phyloP scores from a whole-genome alignment of 169 alveolate species.

The Theileria parva region DNA sequence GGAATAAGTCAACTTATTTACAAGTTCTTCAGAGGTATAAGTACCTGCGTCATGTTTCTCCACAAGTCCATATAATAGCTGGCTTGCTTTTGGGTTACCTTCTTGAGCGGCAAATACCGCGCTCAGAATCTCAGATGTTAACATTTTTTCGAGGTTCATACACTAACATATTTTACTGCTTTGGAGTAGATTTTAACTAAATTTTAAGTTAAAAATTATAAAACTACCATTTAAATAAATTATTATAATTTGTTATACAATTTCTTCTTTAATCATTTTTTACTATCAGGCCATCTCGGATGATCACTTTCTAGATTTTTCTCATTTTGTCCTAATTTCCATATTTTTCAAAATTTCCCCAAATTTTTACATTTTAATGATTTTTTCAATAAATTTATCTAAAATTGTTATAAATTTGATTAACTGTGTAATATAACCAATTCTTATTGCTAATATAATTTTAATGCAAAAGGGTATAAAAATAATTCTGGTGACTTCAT shows the following conservation, averaged over 20 bases:
- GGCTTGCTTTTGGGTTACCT: constrained; percentile 57
- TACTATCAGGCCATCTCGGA: not conserved
- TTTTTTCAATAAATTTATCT: too few relatives aligned
- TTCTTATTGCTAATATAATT: not conserved
- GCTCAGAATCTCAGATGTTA: constrained; percentile 49
- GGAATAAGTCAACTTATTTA: constrained; percentile 28
- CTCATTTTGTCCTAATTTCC: too few relatives aligned
- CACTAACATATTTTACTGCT: not conserved
- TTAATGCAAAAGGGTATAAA: constrained; percentile 18
- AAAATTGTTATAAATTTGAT: too few relatives aligned
- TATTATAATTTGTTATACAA: not conserved
- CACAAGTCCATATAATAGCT: constrained; percentile 52
- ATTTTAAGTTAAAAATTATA: not conserved
- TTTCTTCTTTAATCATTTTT: not conserved
- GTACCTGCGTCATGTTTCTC: constrained; percentile 34
- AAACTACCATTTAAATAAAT: constrained; percentile 8
- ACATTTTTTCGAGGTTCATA: constrained; percentile 10
- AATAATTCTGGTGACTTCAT: constrained; percentile 4
- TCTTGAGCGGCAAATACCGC: constrained; percentile 67
- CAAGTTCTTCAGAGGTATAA: constrained; percentile 23
- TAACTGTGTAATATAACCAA: not conserved
- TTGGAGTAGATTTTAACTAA: not conserved
- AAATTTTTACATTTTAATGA: too few relatives aligned
- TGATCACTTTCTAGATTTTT: too few relatives aligned
- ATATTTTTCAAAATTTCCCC: not conserved